Conservation (phyloP, 1,284 basidiomycete species). For the Trametes sp. region DNA sequence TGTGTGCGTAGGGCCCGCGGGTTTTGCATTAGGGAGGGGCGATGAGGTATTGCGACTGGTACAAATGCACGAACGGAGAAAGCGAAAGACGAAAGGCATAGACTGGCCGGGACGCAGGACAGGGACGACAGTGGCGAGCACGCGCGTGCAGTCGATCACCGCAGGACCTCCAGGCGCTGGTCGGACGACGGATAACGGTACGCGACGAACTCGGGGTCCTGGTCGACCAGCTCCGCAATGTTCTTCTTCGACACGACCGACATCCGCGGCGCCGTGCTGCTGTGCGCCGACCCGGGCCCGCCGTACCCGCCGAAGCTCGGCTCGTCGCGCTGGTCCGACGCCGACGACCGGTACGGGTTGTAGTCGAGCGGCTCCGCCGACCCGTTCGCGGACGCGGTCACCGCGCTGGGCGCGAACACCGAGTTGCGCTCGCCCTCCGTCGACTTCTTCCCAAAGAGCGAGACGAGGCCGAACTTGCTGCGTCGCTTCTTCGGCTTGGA, state of each 20-base stretch:
- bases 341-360: conserved; percentile 42
- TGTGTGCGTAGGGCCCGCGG: neutral
- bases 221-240: conserved; percentile 78
- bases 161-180: conserved; percentile 58
- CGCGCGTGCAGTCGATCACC: too few species aligned
- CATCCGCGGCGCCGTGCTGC: conserved; percentile 54
- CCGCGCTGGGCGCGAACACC: conserved; percentile 18
- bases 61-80: conserved; percentile 11
- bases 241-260: conserved; percentile 72
- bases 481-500: conserved; percentile 62
- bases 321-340: conserved; percentile 47
- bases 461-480: conserved; percentile 71
- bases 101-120: neutral
- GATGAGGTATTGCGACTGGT: conserved; percentile 15
- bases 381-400: conserved; percentile 17
- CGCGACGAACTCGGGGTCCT: conserved; percentile 81
- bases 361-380: conserved; percentile 36
- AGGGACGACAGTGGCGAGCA: neutral
- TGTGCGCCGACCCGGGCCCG: conserved; percentile 41
- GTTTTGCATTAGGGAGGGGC: conserved; percentile 23
- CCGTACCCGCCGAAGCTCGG: conserved; percentile 45
- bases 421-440: conserved; percentile 29
- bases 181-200: conserved; percentile 84
- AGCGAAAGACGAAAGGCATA: conserved; percentile 12
- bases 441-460: conserved; percentile 70